Conservation (phyloP, 768 basidiomycete genomes). For the Strobilomyces echinocephalus region DNA sequence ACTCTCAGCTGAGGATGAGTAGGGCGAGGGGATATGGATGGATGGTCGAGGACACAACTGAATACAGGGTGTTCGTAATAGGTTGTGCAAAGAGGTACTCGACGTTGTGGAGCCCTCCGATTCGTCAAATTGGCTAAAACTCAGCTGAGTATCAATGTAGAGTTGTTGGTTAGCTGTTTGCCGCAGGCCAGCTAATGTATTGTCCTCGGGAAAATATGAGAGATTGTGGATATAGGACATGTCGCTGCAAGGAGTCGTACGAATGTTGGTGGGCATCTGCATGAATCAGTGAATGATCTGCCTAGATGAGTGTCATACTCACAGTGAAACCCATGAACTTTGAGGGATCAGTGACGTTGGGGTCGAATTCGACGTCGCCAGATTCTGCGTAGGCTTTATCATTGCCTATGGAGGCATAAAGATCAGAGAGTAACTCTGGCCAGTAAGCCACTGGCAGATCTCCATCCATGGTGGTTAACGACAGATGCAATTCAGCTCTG, state of each 20-base stretch:
- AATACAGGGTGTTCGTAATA: conserved; percentile 10
- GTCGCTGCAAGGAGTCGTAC: not conserved
- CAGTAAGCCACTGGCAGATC: not conserved
- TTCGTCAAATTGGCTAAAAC: conserved; percentile 2
- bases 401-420: not conserved
- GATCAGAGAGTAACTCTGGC: conserved; percentile 4
- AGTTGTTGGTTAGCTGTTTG: conserved; percentile 13
- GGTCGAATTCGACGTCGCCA: not conserved
- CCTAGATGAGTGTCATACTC: conserved; percentile 4
- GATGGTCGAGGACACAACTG: conserved; percentile 1
- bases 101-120: conserved; percentile 17
- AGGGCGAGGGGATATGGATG: conserved; percentile 8
- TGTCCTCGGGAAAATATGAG: not conserved
- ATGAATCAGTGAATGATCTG: not conserved
- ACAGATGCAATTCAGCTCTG: not conserved
- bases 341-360: not conserved
- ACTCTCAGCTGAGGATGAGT: conserved; percentile 5
- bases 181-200: not conserved
- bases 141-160: conserved; percentile 18
- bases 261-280: conserved; percentile 4
- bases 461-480: conserved; percentile 14
- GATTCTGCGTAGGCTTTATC: not conserved
- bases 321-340: conserved; percentile 3
- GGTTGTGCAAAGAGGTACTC: conserved; percentile 1
- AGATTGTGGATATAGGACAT: not conserved